Conservation (phyloP, 768 basidiomycete species). For the Termitomyces sp. region DNA sequence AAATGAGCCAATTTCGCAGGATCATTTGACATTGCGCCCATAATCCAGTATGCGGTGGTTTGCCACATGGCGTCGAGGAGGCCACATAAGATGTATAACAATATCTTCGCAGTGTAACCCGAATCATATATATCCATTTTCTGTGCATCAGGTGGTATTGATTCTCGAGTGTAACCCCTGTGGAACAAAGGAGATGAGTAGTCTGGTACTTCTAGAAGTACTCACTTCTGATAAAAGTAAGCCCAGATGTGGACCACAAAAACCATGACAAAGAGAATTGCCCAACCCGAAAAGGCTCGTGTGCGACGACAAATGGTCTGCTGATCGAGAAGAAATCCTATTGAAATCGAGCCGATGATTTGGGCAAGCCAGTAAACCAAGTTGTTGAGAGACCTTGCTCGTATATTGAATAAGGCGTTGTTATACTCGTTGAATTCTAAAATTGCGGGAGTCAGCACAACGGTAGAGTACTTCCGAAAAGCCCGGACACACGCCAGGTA, state of each 20-base stretch:
- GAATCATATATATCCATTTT: slow-evolving; percentile 59
- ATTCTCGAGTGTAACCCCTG: slow-evolving; percentile 57
- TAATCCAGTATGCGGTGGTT: slow-evolving; percentile 76
- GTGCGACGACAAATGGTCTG: slow-evolving; percentile 50
- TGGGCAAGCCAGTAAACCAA: slow-evolving; percentile 79
- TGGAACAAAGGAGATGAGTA: slow-evolving; percentile 1
- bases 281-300: slow-evolving; percentile 71
- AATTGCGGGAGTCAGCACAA: not conserved
- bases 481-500: slow-evolving; percentile 63
- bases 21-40: slow-evolving; percentile 85
- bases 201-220: not conserved
- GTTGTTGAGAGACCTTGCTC: slow-evolving; percentile 71
- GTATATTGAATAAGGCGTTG: slow-evolving; percentile 75
- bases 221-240: slow-evolving; percentile 68
- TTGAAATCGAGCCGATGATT: slow-evolving; percentile 67
- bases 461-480: not conserved
- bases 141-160: slow-evolving; percentile 29
- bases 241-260: slow-evolving; percentile 73
- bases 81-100: slow-evolving; percentile 69
- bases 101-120: slow-evolving; percentile 49
- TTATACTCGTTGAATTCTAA: slow-evolving; percentile 79
- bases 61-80: slow-evolving; percentile 85
- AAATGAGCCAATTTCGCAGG: slow-evolving; percentile 76
- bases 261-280: slow-evolving; percentile 54
- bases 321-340: slow-evolving; percentile 66